Evolutionary conservation across 768 basidiomycete species (phyloP).

Genomic region (Galerina marginata): DNA sequence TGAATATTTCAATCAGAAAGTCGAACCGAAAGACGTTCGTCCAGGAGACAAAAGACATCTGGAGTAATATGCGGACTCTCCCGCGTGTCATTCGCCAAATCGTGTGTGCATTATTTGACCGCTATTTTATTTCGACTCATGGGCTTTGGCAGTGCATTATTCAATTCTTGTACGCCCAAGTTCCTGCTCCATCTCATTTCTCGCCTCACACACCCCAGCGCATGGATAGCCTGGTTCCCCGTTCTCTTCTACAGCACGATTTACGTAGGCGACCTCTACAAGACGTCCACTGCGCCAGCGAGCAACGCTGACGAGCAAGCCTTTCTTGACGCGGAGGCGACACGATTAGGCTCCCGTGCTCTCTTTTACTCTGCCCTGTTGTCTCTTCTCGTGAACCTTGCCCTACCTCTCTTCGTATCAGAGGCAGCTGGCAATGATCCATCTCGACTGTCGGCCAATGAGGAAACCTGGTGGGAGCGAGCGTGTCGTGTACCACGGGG

Average conservation of each 20-base stretch:
- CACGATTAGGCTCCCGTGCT: slow-evolving; percentile 83
- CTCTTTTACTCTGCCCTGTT: slow-evolving; percentile 80
- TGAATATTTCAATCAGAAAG: slow-evolving; percentile 23
- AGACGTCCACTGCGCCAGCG: slow-evolving; percentile 43
- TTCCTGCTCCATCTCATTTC: not conserved
- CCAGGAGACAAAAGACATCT: slow-evolving; percentile 68
- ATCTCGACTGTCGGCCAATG: not conserved
- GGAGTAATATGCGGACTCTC: slow-evolving; percentile 68
- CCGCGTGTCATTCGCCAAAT: slow-evolving; percentile 82
- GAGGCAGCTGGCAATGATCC: slow-evolving; percentile 27
- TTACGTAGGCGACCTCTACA: slow-evolving; percentile 90
- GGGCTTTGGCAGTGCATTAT: slow-evolving; percentile 61
- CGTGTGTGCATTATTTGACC: slow-evolving; percentile 47
- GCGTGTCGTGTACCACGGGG: slow-evolving; percentile 41
- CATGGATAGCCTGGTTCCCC: slow-evolving; percentile 93
- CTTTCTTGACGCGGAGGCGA: slow-evolving; percentile 67
- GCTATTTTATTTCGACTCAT: not conserved
- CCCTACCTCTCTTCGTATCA: slow-evolving; percentile 69
- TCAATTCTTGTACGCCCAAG: slow-evolving; percentile 71
- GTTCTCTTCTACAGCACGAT: slow-evolving; percentile 86
- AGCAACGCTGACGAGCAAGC: slow-evolving; percentile 30
- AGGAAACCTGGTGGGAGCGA: slow-evolving; percentile 25
- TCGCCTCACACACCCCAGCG: slow-evolving; percentile 42
- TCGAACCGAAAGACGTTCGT: slow-evolving; percentile 34
- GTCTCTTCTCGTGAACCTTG: slow-evolving; percentile 67